Conservation (phyloP, 2,329 filamentous ascomycete genomes). For the Rugonectria rugulosa region DNA sequence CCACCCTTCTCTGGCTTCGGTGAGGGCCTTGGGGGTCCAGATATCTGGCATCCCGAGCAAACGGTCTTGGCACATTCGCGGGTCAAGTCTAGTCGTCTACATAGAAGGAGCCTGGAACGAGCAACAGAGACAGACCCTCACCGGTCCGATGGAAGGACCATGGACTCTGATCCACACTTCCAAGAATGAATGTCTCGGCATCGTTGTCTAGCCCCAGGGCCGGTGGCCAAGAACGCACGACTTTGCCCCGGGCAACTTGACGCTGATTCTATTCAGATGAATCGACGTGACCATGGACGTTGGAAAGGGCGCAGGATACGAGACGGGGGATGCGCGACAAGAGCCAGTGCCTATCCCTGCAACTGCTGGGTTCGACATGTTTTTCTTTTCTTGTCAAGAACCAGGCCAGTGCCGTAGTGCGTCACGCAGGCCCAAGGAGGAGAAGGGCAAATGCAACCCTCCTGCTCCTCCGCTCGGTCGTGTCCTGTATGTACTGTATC, state of each 20-base stretch:
- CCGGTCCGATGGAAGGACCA: slow-evolving; percentile 3
- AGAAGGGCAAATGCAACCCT: background rate
- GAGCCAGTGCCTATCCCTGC: no score
- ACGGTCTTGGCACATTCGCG: background rate
- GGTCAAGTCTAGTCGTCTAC: background rate
- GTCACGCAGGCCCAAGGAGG: background rate
- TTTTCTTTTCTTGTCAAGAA: no score
- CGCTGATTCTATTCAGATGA: background rate
- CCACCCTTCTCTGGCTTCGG: no score
- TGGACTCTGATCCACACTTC: slow-evolving; percentile 1
- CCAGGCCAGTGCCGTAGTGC: no score
- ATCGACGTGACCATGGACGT: background rate
- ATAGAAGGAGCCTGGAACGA: slow-evolving; percentile 4
- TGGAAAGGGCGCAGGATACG: no score
- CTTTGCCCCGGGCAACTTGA: background rate
- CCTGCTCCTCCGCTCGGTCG: no score
- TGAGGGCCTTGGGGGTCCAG: no score
- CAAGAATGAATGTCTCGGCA: slow-evolving; percentile 11
- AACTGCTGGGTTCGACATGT: no score
- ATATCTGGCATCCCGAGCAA: no score
- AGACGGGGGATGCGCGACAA: no score
- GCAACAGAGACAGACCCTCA: background rate
- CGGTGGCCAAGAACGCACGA: no score
- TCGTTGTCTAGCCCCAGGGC: background rate
- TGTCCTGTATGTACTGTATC: no score